Evolutionary conservation across 106 monocot species (phyloP), one percentile per base, ranked within the genome.

Genomic region (Iris macrosiphon): DNA sequence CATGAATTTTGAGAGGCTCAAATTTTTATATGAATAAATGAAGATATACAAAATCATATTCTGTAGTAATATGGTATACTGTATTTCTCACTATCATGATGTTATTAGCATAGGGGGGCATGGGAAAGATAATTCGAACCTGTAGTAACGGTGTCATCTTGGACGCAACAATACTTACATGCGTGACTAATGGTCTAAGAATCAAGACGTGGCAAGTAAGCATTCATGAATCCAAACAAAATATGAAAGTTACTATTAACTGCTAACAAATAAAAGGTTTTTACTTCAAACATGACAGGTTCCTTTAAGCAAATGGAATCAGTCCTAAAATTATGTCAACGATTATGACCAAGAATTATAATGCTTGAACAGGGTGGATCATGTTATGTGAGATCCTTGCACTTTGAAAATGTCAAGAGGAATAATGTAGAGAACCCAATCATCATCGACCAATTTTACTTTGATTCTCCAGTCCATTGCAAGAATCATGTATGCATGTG

Each of bases 181-280:
- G 69, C 40, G 77, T 86, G 15, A 61, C 70, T 23, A 92, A 92
- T 63, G 92, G 92, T 3, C 57, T 86, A 17, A 49, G 92, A 75
- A 92, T 92, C 66, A 92, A 92, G 46, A 92, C 92, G 0, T 92
- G 92, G 92, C 89, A 90, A 68, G 88, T 83, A 54, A 57, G 45
- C 64, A 35, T 31, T 49, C 13, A n/a, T n/a, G n/a, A 38, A 32
- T 32, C 3, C 1, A 29, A 45, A 16, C 1, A 30, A 31, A 29
- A 45, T 16, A 12, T 45, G 17, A 30, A 1, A 7, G 13, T 45
- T 12, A 7, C 15, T 38, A n/a, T n/a, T n/a, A n/a, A n/a, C n/a
- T n/a, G n/a, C n/a, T n/a, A n/a, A n/a, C n/a, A n/a, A n/a, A n/a
- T n/a, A n/a, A n/a, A 0, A 9, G 3, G n/a, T n/a, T 43, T 43